Evolutionary conservation across 345 rosid species (phyloP), one percentile per base, ranked within the genome.

Genomic region (Euphorbia tirucalli): DNA sequence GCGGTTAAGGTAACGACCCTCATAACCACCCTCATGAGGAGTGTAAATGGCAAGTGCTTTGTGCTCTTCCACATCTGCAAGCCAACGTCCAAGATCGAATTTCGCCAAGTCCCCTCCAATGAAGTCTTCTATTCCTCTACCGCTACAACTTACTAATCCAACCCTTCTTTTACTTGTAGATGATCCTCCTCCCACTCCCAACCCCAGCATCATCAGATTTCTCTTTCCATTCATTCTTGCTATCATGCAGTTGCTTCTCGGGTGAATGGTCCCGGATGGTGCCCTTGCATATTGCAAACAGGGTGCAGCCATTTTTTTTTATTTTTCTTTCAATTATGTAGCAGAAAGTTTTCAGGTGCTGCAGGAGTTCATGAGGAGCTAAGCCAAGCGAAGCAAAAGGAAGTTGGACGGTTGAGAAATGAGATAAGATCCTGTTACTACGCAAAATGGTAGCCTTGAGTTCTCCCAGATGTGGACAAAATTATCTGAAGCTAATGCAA

Each of bases 21-120:
- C 96, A 41, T 88, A 90, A 16, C 98, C 98, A 18, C 98, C 98
- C 50, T 94, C 97, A 44, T 94, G 98, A 1, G 97, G 98, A 5
- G 92, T 72, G 78, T 94, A 94, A 50, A 90, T 89, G 46, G 97
- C 97, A 0, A 94, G 74, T 6, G 97, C 90, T 80, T 90, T 89
- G 79, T 90, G 97, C 74, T 92, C 84, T 80, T 94, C 98, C 43
- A 90, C 92, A 7, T 94, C 97, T 0, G 88, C 84, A 39, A 94
- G 83, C 97, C 98, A 94, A 6, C 74, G 84, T 0, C 93, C 93
- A 0, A 90, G 67, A 77, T 94, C 98, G 0, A 77, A 83, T 73
- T 82, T 90, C 35, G 86, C 65, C 63, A 94, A 48, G 65, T 94
- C 98, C 21, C 97, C 98, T 64, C 96, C 98, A 0, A 94, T 87